Evolutionary conservation across 2,329 filamentous ascomycete species (phyloP).

Genomic region (Fusarium sororula): DNA sequence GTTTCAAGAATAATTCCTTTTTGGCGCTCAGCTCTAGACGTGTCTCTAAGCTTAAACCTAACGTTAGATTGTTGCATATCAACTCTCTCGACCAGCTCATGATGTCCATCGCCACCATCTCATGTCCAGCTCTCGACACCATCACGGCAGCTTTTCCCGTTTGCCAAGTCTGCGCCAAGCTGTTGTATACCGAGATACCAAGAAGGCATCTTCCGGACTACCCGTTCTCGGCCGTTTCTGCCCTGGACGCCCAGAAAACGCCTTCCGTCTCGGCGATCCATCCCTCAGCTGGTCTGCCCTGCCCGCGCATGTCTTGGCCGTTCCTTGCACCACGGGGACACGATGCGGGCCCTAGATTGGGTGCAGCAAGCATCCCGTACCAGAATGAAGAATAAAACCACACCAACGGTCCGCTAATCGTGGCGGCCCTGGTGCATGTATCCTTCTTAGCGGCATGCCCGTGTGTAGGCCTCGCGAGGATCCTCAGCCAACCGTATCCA

Average conservation of each 20-base stretch:
- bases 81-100: background rate
- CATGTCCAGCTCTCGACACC: background rate
- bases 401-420: slow-evolving; percentile 10
- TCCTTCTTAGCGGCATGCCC: slow-evolving; percentile 4
- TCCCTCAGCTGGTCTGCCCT: background rate
- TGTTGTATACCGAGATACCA: slow-evolving; percentile 6
- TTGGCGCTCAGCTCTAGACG: background rate
- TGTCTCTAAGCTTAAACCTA: background rate
- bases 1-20: background rate
- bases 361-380: background rate
- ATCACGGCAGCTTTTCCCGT: slow-evolving; percentile 2
- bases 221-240: slow-evolving; percentile 15
- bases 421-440: slow-evolving; percentile 14
- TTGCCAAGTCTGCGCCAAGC: slow-evolving; percentile 28
- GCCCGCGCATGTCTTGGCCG: slow-evolving; percentile 9
- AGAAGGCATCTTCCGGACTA: slow-evolving; percentile 8
- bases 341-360: slow-evolving; percentile 14
- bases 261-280: slow-evolving; percentile 6
- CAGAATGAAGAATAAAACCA: background rate
- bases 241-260: slow-evolving; percentile 1
- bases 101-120: slow-evolving; percentile 9
- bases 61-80: background rate
- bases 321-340: slow-evolving; percentile 30
- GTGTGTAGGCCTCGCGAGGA: background rate
- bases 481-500: slow-evolving; percentile 19